A percentile compares a stretch with the other conserved stretches of the same genome.
These are phyloP conservation scores for Trichoderma atroviride DNA, from an alignment of 2,329 filamentous ascomycete species.

Conservation along the genomic window DNA sequence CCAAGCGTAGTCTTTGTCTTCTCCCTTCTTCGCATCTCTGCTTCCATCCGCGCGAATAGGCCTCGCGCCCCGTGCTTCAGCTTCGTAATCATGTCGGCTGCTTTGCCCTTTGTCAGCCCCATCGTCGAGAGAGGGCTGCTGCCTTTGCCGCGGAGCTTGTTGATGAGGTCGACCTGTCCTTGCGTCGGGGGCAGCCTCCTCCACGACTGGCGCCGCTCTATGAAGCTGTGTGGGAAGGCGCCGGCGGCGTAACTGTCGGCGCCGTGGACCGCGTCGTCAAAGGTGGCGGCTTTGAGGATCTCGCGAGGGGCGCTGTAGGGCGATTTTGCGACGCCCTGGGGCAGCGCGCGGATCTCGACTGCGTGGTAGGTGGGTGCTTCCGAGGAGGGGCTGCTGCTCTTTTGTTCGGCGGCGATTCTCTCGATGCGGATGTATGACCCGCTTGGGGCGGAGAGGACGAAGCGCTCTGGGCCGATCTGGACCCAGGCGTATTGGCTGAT, in stretches of 20 bases:
- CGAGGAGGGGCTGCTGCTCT: conserved; percentile 29
- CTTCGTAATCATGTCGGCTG: conserved; percentile 90
- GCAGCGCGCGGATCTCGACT: conserved; percentile 54
- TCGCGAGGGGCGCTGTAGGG: conserved; percentile 71
- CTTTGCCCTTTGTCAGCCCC: conserved; percentile 76
- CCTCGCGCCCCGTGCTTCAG: conserved; percentile 78
- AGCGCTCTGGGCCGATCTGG: conserved; percentile 68
- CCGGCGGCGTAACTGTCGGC: conserved; percentile 78
- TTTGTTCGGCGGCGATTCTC: conserved; percentile 36
- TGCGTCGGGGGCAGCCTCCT: conserved; percentile 65
- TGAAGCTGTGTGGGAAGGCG: conserved; percentile 67
- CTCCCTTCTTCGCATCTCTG: conserved; percentile 53
- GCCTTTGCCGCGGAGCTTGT: conserved; percentile 60
- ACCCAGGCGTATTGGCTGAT: conserved; percentile 84
- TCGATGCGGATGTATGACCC: conserved; percentile 65
- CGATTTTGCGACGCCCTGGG: conserved; percentile 48
- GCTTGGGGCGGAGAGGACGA: conserved; percentile 67
- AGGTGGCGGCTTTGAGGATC: conserved; percentile 65
- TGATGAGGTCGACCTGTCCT: conserved; percentile 69
- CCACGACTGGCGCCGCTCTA: conserved; percentile 70
- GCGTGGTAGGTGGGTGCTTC: conserved; percentile 44
- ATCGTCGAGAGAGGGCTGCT: conserved; percentile 54
- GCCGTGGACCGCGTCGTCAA: conserved; percentile 77
- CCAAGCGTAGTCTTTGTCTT: conserved; percentile 43
- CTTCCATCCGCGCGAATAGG: conserved; percentile 58